phyloP scores from a whole-genome alignment of 495 filamentous ascomycete genomes.

The Tuber magnatum region DNA sequence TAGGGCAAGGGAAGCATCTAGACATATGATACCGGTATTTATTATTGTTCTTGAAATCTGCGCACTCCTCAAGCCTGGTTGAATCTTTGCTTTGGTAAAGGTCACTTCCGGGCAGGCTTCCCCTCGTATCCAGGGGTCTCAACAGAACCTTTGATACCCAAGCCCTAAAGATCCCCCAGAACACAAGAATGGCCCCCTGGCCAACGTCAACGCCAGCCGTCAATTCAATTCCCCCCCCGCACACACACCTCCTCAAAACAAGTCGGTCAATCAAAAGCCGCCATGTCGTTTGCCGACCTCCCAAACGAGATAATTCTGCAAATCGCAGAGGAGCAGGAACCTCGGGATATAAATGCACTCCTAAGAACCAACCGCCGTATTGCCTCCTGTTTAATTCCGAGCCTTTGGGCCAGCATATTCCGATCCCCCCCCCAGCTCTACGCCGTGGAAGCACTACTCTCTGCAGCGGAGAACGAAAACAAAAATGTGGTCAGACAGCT shows the following conservation, averaged over 20 bases:
- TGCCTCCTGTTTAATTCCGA: neutral
- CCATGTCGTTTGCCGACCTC: slow-evolving; percentile 9
- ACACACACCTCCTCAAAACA: neutral
- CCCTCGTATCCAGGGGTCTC: neutral
- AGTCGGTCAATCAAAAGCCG: neutral
- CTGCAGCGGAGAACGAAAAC: neutral
- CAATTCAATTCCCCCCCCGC: neutral
- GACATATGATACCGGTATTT: neutral
- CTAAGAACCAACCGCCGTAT: slow-evolving; percentile 9
- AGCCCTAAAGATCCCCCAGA: neutral
- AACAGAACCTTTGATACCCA: neutral
- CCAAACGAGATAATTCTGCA: slow-evolving; percentile 14
- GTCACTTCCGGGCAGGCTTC: neutral
- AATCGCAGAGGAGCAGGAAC: neutral
- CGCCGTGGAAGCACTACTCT: neutral
- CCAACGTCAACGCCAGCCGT: neutral
- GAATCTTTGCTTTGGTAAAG: neutral
- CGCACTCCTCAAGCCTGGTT: neutral
- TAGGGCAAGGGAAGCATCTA: neutral
- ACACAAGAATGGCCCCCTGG: neutral
- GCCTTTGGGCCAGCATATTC: slow-evolving; percentile 4
- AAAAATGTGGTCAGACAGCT: neutral
- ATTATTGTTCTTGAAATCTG: neutral
- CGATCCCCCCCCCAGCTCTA: neutral
- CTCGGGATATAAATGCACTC: slow-evolving; percentile 6